Evolutionary conservation across 2,329 filamentous ascomycete species (phyloP).

Genomic region (Aquanectria penicillioides): DNA sequence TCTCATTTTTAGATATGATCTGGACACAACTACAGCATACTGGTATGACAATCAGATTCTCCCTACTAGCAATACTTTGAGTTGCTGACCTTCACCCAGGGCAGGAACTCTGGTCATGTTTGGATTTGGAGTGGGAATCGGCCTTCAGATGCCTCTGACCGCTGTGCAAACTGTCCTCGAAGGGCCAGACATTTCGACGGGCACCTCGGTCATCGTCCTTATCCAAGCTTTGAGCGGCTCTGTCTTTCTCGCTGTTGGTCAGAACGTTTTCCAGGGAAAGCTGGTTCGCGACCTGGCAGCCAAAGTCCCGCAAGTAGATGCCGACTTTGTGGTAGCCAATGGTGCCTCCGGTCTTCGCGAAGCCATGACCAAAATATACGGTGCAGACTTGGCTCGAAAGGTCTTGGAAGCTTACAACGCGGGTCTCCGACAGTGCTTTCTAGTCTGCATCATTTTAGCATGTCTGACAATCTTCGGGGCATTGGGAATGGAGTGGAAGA

Average conservation of each 20-base stretch:
- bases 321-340: background rate
- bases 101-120: conserved; percentile 17
- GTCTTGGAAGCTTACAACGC: conserved; percentile 4
- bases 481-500: conserved; percentile 26
- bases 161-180: conserved; percentile 27
- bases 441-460: conserved; percentile 20
- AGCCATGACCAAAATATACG: conserved; percentile 1
- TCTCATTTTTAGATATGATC: conserved; percentile 13
- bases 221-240: conserved; percentile 27
- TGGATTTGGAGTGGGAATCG: conserved; percentile 24
- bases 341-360: background rate
- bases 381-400: background rate
- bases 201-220: conserved; percentile 23
- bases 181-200: conserved; percentile 22
- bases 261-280: conserved; percentile 27
- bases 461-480: conserved; percentile 12
- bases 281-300: conserved; percentile 12
- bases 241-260: conserved; percentile 27
- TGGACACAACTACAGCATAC: background rate
- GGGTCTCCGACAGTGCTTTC: conserved; percentile 6
- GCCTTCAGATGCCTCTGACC: conserved; percentile 25
- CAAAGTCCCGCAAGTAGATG: background rate
- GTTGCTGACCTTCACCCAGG: conserved; percentile 4
- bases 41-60: background rate
- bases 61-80: too few relatives aligned